phyloP scores from a whole-genome alignment of 2,329 filamentous ascomycete genomes.

The Colletotrichum navitas region DNA sequence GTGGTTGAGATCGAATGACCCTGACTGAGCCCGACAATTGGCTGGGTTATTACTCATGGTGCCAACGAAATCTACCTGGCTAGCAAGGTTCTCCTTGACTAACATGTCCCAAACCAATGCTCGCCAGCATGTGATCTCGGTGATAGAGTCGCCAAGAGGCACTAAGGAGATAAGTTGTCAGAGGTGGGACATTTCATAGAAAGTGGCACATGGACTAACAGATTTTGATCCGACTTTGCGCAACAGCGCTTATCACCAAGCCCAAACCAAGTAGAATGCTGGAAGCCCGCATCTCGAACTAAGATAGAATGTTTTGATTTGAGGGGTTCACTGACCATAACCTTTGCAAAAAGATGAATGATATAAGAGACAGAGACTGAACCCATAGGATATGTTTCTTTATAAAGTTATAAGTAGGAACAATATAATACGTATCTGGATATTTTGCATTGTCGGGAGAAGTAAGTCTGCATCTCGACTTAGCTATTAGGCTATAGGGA shows the following conservation, averaged over 20 bases:
- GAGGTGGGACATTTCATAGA: neutral
- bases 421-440: too few relatives aligned
- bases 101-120: slow-evolving; percentile 57
- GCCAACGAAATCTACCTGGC: slow-evolving; percentile 57
- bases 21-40: slow-evolving; percentile 51
- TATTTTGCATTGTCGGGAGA: too few relatives aligned
- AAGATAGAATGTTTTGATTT: neutral
- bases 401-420: too few relatives aligned
- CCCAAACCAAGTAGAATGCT: neutral
- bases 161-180: neutral
- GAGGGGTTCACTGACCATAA: neutral
- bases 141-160: slow-evolving; percentile 59
- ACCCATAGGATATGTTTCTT: too few relatives aligned
- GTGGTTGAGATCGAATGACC: slow-evolving; percentile 54
- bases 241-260: neutral
- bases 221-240: slow-evolving; percentile 26
- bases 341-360: accelerated
- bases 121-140: slow-evolving; percentile 61
- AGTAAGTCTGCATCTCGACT: too few relatives aligned
- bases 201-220: neutral
- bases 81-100: slow-evolving; percentile 50
- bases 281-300: neutral
- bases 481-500: neutral
- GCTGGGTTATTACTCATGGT: slow-evolving; percentile 54
- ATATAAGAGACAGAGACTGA: too few relatives aligned